phyloP scores from a whole-genome alignment of 495 filamentous ascomycete species.

The Podospora australis region DNA sequence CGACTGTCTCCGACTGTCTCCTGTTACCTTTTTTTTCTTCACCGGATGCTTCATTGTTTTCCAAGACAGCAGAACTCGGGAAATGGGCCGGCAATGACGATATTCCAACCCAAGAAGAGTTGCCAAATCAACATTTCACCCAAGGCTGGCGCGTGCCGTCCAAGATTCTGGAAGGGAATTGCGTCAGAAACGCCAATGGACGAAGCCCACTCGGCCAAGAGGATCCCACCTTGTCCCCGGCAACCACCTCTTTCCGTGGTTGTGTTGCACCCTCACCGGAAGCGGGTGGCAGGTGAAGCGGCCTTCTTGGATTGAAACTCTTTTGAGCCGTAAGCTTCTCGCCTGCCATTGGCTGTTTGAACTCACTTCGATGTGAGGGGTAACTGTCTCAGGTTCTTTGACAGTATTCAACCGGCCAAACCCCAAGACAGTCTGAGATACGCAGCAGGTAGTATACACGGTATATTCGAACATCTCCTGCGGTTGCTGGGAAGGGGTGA shows the following conservation, averaged over 20 bases:
- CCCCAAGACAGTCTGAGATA: too few relatives aligned
- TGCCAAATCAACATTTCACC: not conserved
- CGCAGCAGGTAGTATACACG: not conserved
- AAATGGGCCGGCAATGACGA: not conserved
- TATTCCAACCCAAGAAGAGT: too few relatives aligned
- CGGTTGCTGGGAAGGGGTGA: not conserved
- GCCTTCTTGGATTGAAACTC: not conserved
- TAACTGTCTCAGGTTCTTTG: not conserved
- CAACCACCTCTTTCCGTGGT: too few relatives aligned
- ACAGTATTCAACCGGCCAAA: too few relatives aligned
- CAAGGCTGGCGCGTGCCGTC: not conserved
- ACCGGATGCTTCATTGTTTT: too few relatives aligned
- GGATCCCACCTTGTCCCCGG: not conserved
- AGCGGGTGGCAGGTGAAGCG: slow-evolving; percentile 1
- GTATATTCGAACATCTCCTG: not conserved
- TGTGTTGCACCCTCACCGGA: too few relatives aligned
- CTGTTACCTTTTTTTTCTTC: not conserved
- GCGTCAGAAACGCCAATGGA: slow-evolving; percentile 9
- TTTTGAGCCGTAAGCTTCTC: not conserved
- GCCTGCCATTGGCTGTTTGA: not conserved
- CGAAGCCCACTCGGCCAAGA: slow-evolving; percentile 12
- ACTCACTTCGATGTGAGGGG: not conserved
- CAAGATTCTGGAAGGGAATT: slow-evolving; percentile 14
- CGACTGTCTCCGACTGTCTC: not conserved
- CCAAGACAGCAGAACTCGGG: too few relatives aligned